These are phyloP conservation scores for Trichoderma hamatum DNA, from an alignment of 2,329 filamentous ascomycete species.

Conservation along the genomic window DNA sequence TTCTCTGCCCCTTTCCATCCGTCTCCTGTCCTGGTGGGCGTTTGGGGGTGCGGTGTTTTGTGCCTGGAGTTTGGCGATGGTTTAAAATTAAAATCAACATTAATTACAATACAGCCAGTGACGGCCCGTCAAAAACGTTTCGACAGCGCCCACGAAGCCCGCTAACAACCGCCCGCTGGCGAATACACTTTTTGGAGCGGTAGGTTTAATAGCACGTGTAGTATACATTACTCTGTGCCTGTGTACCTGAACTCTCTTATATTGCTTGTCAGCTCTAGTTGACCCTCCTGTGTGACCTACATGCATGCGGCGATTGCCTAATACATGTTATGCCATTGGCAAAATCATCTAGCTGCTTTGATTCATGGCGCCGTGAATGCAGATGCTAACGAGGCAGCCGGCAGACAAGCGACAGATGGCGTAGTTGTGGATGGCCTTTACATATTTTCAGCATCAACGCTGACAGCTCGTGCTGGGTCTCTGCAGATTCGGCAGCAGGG, in stretches of 20 bases:
- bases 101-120: background rate
- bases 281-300: background rate
- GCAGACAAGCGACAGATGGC: background rate
- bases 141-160: background rate
- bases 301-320: background rate
- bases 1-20: background rate
- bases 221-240: background rate
- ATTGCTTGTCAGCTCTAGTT: background rate
- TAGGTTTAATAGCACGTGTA: background rate
- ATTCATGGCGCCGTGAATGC: background rate
- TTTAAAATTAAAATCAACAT: constrained; percentile 18
- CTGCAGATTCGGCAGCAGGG: background rate
- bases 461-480: too few species aligned
- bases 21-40: background rate
- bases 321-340: background rate
- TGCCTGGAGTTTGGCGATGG: background rate
- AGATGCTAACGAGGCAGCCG: background rate
- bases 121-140: background rate
- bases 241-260: background rate
- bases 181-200: background rate
- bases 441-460: background rate
- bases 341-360: background rate
- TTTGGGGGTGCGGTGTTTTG: background rate
- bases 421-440: background rate
- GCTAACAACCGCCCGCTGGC: background rate